Percentiles rank a stretch among this genome's conserved stretches.
These are phyloP conservation scores for Lepiota venenata DNA, from an alignment of 768 basidiomycete species.

Conservation along the genomic window DNA sequence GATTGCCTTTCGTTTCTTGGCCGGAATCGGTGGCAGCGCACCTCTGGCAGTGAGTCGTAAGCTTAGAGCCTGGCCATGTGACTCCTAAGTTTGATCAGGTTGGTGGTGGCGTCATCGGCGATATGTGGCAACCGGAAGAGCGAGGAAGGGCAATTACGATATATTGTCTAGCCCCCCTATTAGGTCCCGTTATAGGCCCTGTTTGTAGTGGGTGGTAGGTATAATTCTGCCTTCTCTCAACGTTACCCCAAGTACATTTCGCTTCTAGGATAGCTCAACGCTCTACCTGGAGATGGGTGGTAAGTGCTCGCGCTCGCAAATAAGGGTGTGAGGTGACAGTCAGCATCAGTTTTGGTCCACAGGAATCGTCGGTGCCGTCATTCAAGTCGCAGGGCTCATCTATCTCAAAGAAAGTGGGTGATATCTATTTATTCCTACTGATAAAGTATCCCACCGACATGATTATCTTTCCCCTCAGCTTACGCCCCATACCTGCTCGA, in stretches of 20 bases:
- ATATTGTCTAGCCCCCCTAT: conserved; percentile 60
- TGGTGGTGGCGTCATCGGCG: conserved; percentile 65
- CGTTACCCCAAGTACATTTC: conserved; percentile 11
- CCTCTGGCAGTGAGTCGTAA: conserved; percentile 53
- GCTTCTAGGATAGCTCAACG: conserved; percentile 47
- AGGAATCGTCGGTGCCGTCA: conserved; percentile 46
- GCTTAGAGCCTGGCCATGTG: conserved; percentile 13
- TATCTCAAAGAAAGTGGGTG: conserved; percentile 61
- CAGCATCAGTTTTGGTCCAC: conserved; percentile 60
- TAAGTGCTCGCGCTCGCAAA: conserved; percentile 24
- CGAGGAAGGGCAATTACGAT: conserved; percentile 62
- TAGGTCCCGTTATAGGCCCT: conserved; percentile 66
- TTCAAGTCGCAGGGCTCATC: conserved; percentile 56
- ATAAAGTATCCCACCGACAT: conserved; percentile 15
- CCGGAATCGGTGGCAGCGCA: conserved; percentile 71
- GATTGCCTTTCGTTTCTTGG: conserved; percentile 64
- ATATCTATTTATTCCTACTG: background rate
- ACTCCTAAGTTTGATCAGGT: conserved; percentile 27
- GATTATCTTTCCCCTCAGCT: conserved; percentile 30
- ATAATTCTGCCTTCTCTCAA: background rate
- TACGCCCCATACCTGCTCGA: conserved; percentile 43
- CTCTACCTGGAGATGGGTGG: conserved; percentile 73
- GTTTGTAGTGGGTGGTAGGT: conserved; percentile 56
- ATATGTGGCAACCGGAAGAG: conserved; percentile 61
- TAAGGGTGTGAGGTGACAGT: background rate